Evolutionary conservation across 1,139 yeast genomes (phyloP).

Genomic region (Pichia sp.): DNA sequence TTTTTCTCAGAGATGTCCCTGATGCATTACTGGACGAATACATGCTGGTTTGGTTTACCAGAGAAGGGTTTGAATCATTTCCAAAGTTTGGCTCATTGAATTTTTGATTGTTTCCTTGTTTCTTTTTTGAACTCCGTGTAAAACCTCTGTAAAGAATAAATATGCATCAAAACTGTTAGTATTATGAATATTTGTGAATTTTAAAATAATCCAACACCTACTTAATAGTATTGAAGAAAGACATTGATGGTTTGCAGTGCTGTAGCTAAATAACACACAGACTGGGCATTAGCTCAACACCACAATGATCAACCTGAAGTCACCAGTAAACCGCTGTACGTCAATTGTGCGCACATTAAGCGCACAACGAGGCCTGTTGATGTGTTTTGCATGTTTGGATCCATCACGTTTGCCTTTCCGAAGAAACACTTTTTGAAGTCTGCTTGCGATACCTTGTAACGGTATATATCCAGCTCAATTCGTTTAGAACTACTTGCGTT

Average conservation of each 20-base stretch:
- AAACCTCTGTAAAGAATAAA: conserved; percentile 41
- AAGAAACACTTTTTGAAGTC: too few relatives aligned
- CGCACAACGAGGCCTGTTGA: too few relatives aligned
- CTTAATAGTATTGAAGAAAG: conserved; percentile 41
- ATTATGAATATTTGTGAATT: background rate
- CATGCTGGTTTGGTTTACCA: conserved; percentile 16
- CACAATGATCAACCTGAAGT: too few relatives aligned
- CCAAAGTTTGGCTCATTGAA: conserved; percentile 21
- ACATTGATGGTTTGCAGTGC: conserved; percentile 28
- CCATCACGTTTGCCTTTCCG: too few relatives aligned
- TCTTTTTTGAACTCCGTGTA: conserved; percentile 58
- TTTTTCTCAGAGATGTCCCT: conserved; percentile 27
- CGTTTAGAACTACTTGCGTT: too few relatives aligned
- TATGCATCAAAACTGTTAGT: too few relatives aligned
- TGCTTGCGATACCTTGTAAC: too few relatives aligned
- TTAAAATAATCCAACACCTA: conserved; percentile 22
- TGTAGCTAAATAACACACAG: conserved; percentile 4
- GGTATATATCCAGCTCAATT: too few relatives aligned
- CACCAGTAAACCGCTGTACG: background rate
- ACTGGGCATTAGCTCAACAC: background rate
- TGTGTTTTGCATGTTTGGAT: too few relatives aligned
- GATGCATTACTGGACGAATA: conserved; percentile 36
- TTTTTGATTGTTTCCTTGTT: conserved; percentile 26
- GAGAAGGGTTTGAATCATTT: conserved; percentile 26
- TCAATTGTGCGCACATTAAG: background rate